These are phyloP conservation scores for Trichomonas vaginalis DNA, from an alignment of 208 protist species.

Conservation along the genomic window DNA sequence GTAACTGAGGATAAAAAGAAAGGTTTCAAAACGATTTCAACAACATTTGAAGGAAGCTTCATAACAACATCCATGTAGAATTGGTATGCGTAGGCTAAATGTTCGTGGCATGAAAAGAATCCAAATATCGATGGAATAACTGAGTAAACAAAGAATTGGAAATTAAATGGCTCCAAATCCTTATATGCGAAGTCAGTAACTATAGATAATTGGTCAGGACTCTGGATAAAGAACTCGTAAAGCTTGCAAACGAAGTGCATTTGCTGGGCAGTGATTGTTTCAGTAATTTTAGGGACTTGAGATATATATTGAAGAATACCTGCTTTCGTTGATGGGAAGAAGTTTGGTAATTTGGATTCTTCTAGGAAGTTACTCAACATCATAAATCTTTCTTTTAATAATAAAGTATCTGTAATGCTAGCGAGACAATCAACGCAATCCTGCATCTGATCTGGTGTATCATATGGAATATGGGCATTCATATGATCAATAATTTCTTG, in stretches of 20 bases:
- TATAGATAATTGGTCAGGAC: neutral
- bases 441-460: neutral
- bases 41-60: neutral
- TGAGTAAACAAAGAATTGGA: neutral
- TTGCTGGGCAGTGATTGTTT: neutral
- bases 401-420: neutral
- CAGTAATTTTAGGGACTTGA: neutral
- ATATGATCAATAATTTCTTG: neutral
- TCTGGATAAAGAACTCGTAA: neutral
- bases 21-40: neutral
- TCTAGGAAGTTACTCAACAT: neutral
- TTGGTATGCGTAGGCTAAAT: neutral
- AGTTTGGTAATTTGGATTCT: neutral
- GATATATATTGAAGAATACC: neutral
- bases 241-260: neutral
- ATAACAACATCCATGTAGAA: neutral
- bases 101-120: neutral
- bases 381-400: neutral
- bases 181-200: neutral
- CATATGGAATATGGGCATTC: neutral
- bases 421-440: neutral
- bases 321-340: neutral
- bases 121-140: neutral
- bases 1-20: neutral
- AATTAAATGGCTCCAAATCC: neutral